A percentile compares a stretch with the other conserved stretches of the same genome.
phyloP scores from a whole-genome alignment of 2,329 filamentous ascomycete species.

The Truncatella angustata region DNA sequence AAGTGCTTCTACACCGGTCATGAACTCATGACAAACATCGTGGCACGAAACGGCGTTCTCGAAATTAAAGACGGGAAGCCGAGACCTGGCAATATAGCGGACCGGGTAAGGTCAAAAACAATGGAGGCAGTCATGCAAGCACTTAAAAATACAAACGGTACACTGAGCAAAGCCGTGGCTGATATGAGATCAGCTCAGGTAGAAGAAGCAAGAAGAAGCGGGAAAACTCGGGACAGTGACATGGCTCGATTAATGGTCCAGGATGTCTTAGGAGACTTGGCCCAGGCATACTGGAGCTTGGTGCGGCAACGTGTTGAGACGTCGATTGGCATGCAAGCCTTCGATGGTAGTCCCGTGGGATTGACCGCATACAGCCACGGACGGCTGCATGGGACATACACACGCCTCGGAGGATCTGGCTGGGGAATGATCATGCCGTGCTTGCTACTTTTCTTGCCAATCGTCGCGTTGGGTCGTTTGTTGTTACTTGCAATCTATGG shows the following conservation, averaged over 20 bases:
- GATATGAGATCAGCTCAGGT: background rate
- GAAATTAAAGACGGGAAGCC: background rate
- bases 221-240: background rate
- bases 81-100: no score
- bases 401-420: background rate
- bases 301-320: constrained; percentile 4
- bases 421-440: constrained; percentile 2
- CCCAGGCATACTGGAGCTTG: constrained; percentile 3
- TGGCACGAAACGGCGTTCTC: background rate
- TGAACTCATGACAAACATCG: background rate
- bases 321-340: background rate
- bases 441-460: background rate
- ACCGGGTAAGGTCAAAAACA: no score
- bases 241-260: background rate
- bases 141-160: background rate
- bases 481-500: no score
- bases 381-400: background rate
- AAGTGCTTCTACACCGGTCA: background rate
- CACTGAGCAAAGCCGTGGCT: background rate
- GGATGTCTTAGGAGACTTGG: background rate
- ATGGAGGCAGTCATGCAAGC: background rate
- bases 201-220: background rate
- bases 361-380: background rate
- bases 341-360: background rate
- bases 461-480: background rate